Evolutionary conservation across 2,329 filamentous ascomycete genomes (phyloP).

Genomic region (Fusarium odoratissimum): DNA sequence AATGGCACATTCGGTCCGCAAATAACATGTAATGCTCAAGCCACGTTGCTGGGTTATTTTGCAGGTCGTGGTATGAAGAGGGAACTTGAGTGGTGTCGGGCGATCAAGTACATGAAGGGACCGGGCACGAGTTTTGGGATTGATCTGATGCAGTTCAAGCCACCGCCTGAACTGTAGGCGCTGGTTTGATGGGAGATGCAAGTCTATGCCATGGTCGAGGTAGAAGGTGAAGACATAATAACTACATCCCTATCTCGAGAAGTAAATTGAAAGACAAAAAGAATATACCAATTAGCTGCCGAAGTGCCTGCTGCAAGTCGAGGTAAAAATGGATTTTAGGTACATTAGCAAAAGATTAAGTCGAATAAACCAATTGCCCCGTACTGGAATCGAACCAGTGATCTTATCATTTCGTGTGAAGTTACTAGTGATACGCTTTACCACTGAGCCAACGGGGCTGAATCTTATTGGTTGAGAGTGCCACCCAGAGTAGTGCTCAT

Average conservation of each 20-base stretch:
- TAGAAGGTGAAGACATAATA: neutral
- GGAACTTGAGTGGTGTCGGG: constrained; percentile 2
- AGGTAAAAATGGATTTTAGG: fast-evolving
- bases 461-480: fast-evolving
- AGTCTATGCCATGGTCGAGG: fast-evolving
- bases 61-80: neutral
- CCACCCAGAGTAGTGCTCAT: fast-evolving
- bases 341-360: neutral
- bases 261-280: too few species aligned
- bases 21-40: constrained; percentile 11
- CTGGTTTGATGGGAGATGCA: too few species aligned
- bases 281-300: too few species aligned
- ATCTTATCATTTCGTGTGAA: neutral
- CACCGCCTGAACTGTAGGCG: fast-evolving
- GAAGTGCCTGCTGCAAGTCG: too few species aligned
- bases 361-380: neutral
- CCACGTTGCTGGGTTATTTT: neutral
- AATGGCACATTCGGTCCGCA: constrained; percentile 19
- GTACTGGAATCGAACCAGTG: neutral
- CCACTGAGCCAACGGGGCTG: neutral
- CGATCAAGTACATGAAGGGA: neutral
- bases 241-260: neutral
- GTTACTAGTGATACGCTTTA: neutral
- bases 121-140: constrained; percentile 1
- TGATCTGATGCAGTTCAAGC: constrained; percentile 6